Conservation (phyloP, 2,329 filamentous ascomycete species). For the Hypoxylon sp. region DNA sequence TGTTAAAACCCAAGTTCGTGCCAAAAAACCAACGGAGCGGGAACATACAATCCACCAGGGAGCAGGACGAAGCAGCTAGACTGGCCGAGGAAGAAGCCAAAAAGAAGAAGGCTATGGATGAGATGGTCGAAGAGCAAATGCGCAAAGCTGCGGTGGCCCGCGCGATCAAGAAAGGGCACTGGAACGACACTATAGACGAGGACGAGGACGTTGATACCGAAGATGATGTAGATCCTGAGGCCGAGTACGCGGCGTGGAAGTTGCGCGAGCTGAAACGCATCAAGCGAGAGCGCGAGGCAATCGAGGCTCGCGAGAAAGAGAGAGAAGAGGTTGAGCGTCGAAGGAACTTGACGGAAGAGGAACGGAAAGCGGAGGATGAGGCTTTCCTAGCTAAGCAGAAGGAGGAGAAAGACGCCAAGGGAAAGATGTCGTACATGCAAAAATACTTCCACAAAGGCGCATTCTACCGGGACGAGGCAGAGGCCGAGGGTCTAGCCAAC, state of each 20-base stretch:
- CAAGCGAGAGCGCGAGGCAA: conserved; percentile 86
- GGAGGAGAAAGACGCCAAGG: conserved; percentile 82
- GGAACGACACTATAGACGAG: conserved; percentile 81
- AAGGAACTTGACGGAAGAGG: conserved; percentile 86
- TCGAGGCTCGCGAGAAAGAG: conserved; percentile 87
- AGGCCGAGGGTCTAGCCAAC: conserved; percentile 80
- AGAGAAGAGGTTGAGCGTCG: conserved; percentile 90
- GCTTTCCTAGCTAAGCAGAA: conserved; percentile 83
- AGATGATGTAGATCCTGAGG: conserved; percentile 87
- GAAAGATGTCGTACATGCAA: conserved; percentile 91
- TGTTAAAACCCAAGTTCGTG: conserved; percentile 75
- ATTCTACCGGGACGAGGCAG: conserved; percentile 89
- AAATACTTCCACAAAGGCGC: conserved; percentile 98
- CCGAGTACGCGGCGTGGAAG: conserved; percentile 93
- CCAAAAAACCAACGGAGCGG: conserved; percentile 69
- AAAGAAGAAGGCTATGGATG: conserved; percentile 80
- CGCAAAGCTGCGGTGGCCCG: conserved; percentile 83
- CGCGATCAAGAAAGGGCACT: conserved; percentile 83
- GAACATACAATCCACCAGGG: conserved; percentile 36
- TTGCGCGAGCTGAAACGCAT: conserved; percentile 90
- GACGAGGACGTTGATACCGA: conserved; percentile 88
- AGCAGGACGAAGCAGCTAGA: conserved; percentile 44
- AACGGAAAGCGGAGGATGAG: conserved; percentile 87
- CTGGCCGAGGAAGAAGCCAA: conserved; percentile 63
- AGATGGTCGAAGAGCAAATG: conserved; percentile 89